Base-by-base conservation (phyloP, 2,329 filamentous ascomycete genomes). In the Diplodia intermedia region DNA sequence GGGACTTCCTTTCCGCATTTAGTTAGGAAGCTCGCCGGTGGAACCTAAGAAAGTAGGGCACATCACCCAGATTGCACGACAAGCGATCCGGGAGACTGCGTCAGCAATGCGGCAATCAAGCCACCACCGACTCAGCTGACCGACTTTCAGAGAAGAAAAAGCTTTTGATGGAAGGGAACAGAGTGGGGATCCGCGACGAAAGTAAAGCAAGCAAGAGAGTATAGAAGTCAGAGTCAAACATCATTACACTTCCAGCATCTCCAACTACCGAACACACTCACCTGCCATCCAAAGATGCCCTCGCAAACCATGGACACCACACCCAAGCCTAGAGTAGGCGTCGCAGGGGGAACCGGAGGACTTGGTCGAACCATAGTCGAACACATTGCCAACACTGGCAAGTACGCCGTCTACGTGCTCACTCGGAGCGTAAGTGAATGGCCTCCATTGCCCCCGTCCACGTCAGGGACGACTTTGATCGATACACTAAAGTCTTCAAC, bases 301-400 rank as follows among this genome's bases (percentile, higher is more conserved):
- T 43, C 40, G 5, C 18, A 43, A 4, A 18, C 40, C 40, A 43
- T 43, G 40, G 40, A 15, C 40, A 43, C 15, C 40, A 18, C 26
- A 4, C 20, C 20, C 31, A 69, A 68, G 68, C 52, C 43, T 61
- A 72, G 57, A 5, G 67, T 74, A 60, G 72, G 70, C 68, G 68
- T 74, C 20, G 71, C 73, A 11, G 73, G 73, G 69, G 73, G 73
- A 8, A 74, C 71, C 7, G 72, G 73, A 20, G 70, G 70, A 4
- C 56, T 74, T n/a, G 72, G 73, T 14, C 68, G 70, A 2, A 69
- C 68, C 8, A 69, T 74, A 11, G 70, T 74, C 36, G 69, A 72
- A 29, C 70, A 67, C 11, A 67, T 74, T 6, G 65, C 70, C 0
- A 49, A 47, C 1, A 69, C 70, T 57, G 63, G 66, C 8, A 70